Percentiles rank a stretch among this genome's conserved stretches.
These are phyloP conservation scores for Malassezia brasiliensis DNA, from an alignment of 1,284 basidiomycete genomes.

Conservation along the genomic window DNA sequence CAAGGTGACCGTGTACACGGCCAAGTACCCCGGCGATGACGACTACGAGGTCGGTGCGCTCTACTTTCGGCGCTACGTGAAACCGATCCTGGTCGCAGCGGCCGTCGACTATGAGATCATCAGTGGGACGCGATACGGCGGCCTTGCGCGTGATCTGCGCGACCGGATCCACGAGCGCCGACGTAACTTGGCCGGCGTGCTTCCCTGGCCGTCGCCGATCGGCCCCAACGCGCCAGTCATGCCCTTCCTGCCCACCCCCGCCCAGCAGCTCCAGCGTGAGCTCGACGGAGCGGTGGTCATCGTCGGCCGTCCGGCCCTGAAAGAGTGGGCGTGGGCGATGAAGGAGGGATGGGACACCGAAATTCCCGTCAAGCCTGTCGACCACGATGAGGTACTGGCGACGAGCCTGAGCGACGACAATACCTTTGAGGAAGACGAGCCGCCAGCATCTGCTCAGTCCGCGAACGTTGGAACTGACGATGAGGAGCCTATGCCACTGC, in stretches of 20 bases:
- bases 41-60: constrained; percentile 71
- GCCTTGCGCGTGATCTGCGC: constrained; percentile 65
- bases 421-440: constrained; percentile 61
- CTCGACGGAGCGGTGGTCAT: constrained; percentile 74
- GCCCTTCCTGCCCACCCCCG: constrained; percentile 56
- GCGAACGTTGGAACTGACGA: constrained; percentile 19
- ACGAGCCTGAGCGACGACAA: constrained; percentile 62
- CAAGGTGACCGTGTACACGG: constrained; percentile 74
- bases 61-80: constrained; percentile 92
- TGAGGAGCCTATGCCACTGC: constrained; percentile 24
- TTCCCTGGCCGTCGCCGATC: constrained; percentile 30
- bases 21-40: constrained; percentile 87
- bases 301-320: constrained; percentile 81
- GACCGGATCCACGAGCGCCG: constrained; percentile 62
- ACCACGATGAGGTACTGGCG: constrained; percentile 62
- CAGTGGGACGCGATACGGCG: constrained; percentile 71
- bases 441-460: not conserved
- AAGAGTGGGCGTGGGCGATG: constrained; percentile 85
- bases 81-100: constrained; percentile 88
- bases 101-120: constrained; percentile 83
- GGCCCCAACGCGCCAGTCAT: constrained; percentile 51
- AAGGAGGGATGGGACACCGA: constrained; percentile 65
- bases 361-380: constrained; percentile 54
- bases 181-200: constrained; percentile 47
- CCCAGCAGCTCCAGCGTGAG: constrained; percentile 58